A percentile compares a stretch with the other conserved stretches of the same genome.
These are phyloP conservation scores for Pseudogymnoascus sp. DNA, from an alignment of 2,329 filamentous ascomycete genomes.

Conservation along the genomic window DNA sequence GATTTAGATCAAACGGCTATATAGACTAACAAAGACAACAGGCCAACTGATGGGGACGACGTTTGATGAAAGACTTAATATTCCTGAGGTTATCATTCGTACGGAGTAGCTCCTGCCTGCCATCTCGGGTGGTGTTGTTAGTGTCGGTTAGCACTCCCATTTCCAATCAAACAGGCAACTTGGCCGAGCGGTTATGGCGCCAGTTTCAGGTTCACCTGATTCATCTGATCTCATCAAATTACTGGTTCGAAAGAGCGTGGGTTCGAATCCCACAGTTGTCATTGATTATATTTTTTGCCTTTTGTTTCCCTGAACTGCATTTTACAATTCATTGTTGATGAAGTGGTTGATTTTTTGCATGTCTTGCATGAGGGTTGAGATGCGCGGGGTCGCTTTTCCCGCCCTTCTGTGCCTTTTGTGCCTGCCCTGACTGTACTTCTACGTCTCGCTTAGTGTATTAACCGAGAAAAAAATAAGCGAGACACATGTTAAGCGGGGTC, in stretches of 20 bases:
- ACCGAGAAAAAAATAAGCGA: neutral
- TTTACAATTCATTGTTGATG: neutral
- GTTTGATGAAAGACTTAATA: too few species aligned
- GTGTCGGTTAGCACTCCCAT: neutral
- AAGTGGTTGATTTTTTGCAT: neutral
- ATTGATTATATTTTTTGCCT: constrained; percentile 12
- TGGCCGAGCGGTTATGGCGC: constrained; percentile 33
- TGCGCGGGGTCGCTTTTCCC: neutral
- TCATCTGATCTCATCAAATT: constrained; percentile 13
- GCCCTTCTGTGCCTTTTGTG: neutral
- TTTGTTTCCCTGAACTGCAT: neutral
- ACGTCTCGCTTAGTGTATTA: neutral
- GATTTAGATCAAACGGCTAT: too few species aligned
- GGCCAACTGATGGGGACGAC: too few species aligned
- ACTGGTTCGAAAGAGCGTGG: constrained; percentile 28
- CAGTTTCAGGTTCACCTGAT: constrained; percentile 27
- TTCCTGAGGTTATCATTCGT: too few species aligned
- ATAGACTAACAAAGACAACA: too few species aligned
- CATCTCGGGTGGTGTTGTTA: neutral
- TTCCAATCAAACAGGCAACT: constrained; percentile 18
- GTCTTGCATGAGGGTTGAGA: neutral
- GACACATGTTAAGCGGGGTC: neutral
- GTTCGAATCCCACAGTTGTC: constrained; percentile 30
- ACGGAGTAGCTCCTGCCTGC: too few species aligned
- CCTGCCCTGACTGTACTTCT: neutral